phyloP scores from a whole-genome alignment of 352 stramenopile species.

The Phytophthora cryptogea region DNA sequence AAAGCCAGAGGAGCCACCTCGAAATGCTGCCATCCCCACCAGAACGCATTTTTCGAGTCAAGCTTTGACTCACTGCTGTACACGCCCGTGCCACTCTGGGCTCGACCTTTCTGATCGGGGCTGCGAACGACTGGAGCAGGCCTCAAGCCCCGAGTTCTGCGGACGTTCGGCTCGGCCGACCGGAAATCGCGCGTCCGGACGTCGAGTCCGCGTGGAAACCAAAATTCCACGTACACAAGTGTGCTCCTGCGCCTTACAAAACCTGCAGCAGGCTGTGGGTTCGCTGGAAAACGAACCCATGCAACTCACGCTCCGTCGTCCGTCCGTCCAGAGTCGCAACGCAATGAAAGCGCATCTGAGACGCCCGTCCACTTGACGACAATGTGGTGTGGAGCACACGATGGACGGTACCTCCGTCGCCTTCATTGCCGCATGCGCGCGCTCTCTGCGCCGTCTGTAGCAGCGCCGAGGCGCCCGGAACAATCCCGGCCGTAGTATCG shows the following conservation, averaged over 20 bases:
- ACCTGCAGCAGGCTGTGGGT: not conserved
- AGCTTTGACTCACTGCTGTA: conserved; percentile 7
- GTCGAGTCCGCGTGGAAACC: too few species aligned
- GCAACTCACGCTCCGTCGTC: conserved; percentile 16
- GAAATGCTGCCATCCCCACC: too few species aligned
- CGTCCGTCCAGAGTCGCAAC: conserved; percentile 6
- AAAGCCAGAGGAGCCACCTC: not conserved
- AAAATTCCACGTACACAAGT: conserved; percentile 15
- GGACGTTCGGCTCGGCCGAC: conserved; percentile 22
- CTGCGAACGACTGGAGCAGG: conserved; percentile 32
- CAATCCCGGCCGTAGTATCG: conserved; percentile 29
- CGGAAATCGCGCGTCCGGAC: conserved; percentile 6
- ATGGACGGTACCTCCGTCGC: conserved; percentile 32
- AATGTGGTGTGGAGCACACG: conserved; percentile 32
- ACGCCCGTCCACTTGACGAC: conserved; percentile 1
- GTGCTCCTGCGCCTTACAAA: too few species aligned
- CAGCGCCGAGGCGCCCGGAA: conserved; percentile 25
- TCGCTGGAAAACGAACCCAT: conserved; percentile 27
- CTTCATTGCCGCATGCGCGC: conserved; percentile 31
- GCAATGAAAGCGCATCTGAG: not conserved
- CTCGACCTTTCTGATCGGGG: conserved; percentile 24
- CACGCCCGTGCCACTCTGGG: conserved; percentile 20
- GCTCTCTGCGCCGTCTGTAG: conserved; percentile 44
- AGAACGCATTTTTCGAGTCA: not conserved
- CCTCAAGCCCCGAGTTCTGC: conserved; percentile 23